These are phyloP conservation scores for Recurvomyces mirabilis DNA, from an alignment of 495 filamentous ascomycete genomes.

Conservation along the genomic window DNA sequence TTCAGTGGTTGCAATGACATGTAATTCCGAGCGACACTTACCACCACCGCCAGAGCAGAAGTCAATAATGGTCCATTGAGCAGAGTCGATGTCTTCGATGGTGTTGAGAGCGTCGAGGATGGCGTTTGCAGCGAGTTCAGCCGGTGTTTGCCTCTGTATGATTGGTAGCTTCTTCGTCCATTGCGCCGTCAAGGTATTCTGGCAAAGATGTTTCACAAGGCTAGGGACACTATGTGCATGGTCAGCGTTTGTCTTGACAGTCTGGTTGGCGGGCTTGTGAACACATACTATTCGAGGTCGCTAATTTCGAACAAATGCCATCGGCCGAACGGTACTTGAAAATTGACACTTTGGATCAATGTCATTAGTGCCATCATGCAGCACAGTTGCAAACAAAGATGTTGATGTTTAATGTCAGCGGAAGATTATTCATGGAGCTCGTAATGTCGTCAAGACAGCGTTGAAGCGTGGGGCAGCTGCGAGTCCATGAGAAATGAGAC, in stretches of 20 bases:
- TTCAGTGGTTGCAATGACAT: slow-evolving; percentile 8
- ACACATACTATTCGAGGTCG: slow-evolving; percentile 11
- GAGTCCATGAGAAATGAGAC: too few species aligned
- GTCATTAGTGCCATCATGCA: too few species aligned
- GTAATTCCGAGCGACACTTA: slow-evolving; percentile 12
- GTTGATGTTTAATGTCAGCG: too few species aligned
- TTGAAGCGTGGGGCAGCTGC: too few species aligned
- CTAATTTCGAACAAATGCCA: slow-evolving; percentile 19
- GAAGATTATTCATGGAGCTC: too few species aligned
- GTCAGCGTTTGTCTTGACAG: neutral
- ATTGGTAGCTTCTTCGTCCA: slow-evolving; percentile 27
- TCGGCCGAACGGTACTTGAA: slow-evolving; percentile 7
- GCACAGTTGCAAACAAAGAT: too few species aligned
- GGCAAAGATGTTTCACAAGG: slow-evolving; percentile 17
- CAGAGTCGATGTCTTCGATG: slow-evolving; percentile 1
- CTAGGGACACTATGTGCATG: neutral
- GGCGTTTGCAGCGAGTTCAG: slow-evolving; percentile 18
- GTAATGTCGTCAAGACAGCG: too few species aligned
- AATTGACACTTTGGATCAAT: slow-evolving; percentile 11
- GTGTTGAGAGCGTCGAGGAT: slow-evolving; percentile 17
- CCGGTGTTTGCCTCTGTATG: slow-evolving; percentile 24
- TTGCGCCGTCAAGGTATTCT: slow-evolving; percentile 26
- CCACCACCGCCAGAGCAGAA: slow-evolving; percentile 67
- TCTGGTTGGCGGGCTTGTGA: neutral
- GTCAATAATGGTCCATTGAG: slow-evolving; percentile 42